Base-by-base conservation (phyloP, 192 early-diverging fungal species). In the Helicostylum pulchrum region DNA sequence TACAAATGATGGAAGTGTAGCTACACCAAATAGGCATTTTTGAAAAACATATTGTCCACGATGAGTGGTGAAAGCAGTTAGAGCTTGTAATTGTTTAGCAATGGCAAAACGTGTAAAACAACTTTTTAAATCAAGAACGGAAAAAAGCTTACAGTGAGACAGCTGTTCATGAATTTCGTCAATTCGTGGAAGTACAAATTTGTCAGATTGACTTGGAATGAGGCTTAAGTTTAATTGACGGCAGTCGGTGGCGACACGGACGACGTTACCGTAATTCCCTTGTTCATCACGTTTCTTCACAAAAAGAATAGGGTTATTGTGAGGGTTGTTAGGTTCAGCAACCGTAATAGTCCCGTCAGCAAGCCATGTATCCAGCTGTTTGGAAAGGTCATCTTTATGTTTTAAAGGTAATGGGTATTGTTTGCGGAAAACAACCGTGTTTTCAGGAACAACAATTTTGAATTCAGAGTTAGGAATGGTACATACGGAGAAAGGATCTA, bases 51-150 rank as follows among this genome's bases (percentile, higher is more conserved):
- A 46, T 11, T 46, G 45, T 3, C 45, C 45, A 7, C 2, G 3
- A 11, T 46, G 45, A 15, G 45, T 46, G 10, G 45, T 46, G 10
- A 46, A 46, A 15, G 45, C 45, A 2, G 45, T 46, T 2, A 46
- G 45, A 46, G 45, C 12, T 46, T 46, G 45, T 8, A 11, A 46
- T 46, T 46, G 5, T 46, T 46, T 46, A n/a, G 45, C 45, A 11
- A 46, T 46, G 12, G 5, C 45, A n/a, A 46, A 46, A 3, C 45
- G 45, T 46, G 45, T 46, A 11, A 46, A 46, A 11, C 45, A 46
- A 11, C 45, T 46, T 46, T 46, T 46, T 46, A 46, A 46, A n/a
- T 46, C 45, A 46, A 46, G 45, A 46, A 46, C 45, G 12, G 45
- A 7, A n/a, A 46, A 46, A n/a, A 46, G 45, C 3, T 3, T 8